phyloP scores from a whole-genome alignment of 1,284 basidiomycete genomes.

The Sphagnurus paluster region DNA sequence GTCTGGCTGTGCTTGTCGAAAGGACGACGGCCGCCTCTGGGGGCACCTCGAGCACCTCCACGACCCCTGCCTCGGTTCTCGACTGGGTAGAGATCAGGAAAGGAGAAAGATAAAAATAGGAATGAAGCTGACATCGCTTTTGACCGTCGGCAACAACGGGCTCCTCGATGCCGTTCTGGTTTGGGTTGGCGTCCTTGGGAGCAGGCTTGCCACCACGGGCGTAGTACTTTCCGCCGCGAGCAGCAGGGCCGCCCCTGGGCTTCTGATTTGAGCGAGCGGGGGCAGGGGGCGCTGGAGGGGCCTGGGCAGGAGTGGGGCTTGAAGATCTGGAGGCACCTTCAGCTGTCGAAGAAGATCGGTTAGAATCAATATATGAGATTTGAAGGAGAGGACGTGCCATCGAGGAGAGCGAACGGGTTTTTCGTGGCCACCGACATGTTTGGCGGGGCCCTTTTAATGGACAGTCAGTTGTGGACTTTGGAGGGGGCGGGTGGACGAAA shows the following conservation, averaged over 20 bases:
- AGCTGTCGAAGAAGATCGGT: slow-evolving; percentile 28
- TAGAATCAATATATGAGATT: slow-evolving; percentile 21
- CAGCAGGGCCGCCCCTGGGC: slow-evolving; percentile 58
- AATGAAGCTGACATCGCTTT: slow-evolving; percentile 52
- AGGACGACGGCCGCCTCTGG: slow-evolving; percentile 64
- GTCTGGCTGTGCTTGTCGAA: slow-evolving; percentile 85
- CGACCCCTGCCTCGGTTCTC: slow-evolving; percentile 42
- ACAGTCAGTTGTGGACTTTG: slow-evolving; percentile 38
- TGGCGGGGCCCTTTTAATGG: slow-evolving; percentile 60
- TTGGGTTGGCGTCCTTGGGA: slow-evolving; percentile 34
- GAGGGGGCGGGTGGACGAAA: slow-evolving; percentile 20
- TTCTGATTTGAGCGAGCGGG: slow-evolving; percentile 44
- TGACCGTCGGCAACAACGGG: slow-evolving; percentile 39
- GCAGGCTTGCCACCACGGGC: slow-evolving; percentile 57
- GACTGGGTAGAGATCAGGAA: slow-evolving; percentile 33
- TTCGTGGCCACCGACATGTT: slow-evolving; percentile 85
- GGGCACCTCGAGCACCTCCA: slow-evolving; percentile 45
- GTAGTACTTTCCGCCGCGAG: slow-evolving; percentile 76
- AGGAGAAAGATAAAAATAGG: slow-evolving; percentile 13
- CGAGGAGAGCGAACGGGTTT: slow-evolving; percentile 80
- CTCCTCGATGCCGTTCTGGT: slow-evolving; percentile 44
- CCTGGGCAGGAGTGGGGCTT: slow-evolving; percentile 41
- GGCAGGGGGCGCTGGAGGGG: slow-evolving; percentile 35
- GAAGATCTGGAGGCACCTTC: slow-evolving; percentile 51
- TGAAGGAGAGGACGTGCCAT: slow-evolving; percentile 48